Conservation (phyloP, 306 rosid genomes). For the Dicorynia guianensis region DNA sequence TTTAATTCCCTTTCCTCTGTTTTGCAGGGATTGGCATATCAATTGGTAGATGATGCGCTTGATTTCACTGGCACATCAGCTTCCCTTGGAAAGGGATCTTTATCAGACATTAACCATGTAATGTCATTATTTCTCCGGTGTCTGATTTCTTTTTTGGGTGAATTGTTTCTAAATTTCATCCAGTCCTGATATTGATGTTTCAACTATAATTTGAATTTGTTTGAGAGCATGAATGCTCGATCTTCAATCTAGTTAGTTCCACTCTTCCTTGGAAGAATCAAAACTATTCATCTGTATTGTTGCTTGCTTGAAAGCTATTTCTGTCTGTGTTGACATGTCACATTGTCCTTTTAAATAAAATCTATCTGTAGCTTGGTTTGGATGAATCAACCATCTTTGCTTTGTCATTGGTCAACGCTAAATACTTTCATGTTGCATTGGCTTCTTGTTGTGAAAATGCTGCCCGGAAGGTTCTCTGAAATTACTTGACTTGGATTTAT, state of each 20-base stretch:
- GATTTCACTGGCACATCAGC: slow-evolving; percentile 93
- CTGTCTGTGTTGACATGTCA: slow-evolving; percentile 13
- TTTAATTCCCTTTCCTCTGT: slow-evolving; percentile 26
- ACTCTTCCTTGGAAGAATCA: not conserved
- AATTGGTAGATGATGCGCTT: slow-evolving; percentile 89
- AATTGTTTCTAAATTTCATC: slow-evolving; percentile 12
- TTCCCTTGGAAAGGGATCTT: slow-evolving; percentile 95
- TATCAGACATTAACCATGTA: slow-evolving; percentile 89
- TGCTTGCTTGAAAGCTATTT: not conserved
- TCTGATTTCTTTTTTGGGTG: not conserved
- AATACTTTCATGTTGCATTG: no score
- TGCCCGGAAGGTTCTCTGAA: no score
- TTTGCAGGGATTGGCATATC: slow-evolving; percentile 93
- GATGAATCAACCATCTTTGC: not conserved
- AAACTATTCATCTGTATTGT: slow-evolving; percentile 2
- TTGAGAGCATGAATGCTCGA: slow-evolving; percentile 17
- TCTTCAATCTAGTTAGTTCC: slow-evolving; percentile 8
- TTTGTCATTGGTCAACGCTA: no score
- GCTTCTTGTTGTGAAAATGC: no score
- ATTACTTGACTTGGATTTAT: no score
- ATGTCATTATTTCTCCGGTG: slow-evolving; percentile 35
- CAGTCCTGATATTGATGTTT: slow-evolving; percentile 25
- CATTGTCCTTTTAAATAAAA: slow-evolving; percentile 11
- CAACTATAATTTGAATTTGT: slow-evolving; percentile 7
- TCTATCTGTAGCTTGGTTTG: slow-evolving; percentile 22